Evolutionary conservation across 2,329 filamentous ascomycete genomes (phyloP), one percentile per base, ranked within the genome.

Genomic region (Fusarium pseudocircinatum): DNA sequence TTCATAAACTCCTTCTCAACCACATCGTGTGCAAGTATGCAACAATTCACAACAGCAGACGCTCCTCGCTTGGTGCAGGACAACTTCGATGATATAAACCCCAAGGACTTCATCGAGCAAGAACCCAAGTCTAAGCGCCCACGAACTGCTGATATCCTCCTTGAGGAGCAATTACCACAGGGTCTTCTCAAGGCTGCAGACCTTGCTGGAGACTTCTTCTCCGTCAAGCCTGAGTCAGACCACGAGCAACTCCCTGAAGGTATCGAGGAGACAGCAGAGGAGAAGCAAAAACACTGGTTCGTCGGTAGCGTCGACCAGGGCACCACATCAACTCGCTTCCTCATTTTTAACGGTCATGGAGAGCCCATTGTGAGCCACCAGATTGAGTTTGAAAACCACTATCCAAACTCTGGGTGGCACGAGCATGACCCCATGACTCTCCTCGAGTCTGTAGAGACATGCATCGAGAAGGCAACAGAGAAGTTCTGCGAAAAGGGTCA

Each of bases 291-390:
- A 53, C 76, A 91, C 63, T 89, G 89, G 83, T 97, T 94, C 78
- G 92, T 97, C 69, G 95, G 94, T 68, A 94, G 93, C 76, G 95
- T 97, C 80, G 95, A 97, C 80, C 94, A 97, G 79, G 95, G 95
- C 66, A 97, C 95, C 18, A 97, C 95, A 37, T 96, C 93, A 67
- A 94, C 94, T 39, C 89, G 95, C 42, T 97, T 97, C 83, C 89
- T 97, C 76, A 95, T 98, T 79, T 97, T 97, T 84, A 91, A 97
- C 82, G 90, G 90, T 73, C 84, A 89, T 46, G 94, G 95, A 62
- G 90, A 93, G 67, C 93, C 93, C 8, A 89, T 96, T 49, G 94
- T 93, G 42, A 92, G 91, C 76, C 94, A 97, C 81, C 95, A 97
- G 83, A 91, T 95, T 74, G 94, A 97, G 81, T 95, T 97, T 79